Percentiles rank a stretch among this genome's conserved stretches.
These are phyloP conservation scores for Tolypocladium endophyticum DNA, from an alignment of 2,329 filamentous ascomycete species.

Conservation along the genomic window DNA sequence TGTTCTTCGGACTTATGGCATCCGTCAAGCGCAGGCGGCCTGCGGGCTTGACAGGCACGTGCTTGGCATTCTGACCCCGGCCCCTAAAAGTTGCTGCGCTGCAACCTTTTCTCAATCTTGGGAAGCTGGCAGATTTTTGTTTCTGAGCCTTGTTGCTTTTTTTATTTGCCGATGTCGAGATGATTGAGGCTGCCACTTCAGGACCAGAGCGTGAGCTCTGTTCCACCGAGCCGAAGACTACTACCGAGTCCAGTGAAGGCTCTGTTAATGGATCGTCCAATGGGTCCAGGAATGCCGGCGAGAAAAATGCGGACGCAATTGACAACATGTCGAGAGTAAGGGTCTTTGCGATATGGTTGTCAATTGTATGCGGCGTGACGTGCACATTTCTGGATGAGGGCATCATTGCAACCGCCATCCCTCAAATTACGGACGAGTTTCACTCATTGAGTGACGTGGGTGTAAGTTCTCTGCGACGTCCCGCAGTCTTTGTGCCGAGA, in stretches of 20 bases:
- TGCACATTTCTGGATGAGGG: constrained; percentile 2
- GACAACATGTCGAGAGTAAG: not conserved
- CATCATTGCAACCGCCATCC: constrained; percentile 1
- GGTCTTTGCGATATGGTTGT: constrained; percentile 1
- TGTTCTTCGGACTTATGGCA: not conserved
- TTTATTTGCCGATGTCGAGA: not conserved
- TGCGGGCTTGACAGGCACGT: not conserved
- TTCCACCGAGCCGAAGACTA: not conserved
- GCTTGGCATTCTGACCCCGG: not conserved
- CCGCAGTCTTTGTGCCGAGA: not conserved
- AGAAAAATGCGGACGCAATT: not conserved
- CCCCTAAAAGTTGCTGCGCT: not conserved
- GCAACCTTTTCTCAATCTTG: not conserved
- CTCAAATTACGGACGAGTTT: not conserved
- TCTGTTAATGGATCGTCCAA: not conserved
- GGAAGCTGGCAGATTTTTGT: not conserved
- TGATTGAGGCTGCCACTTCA: not conserved
- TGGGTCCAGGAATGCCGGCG: not conserved
- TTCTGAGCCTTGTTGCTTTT: not conserved
- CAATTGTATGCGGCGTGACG: not conserved
- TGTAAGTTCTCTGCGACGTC: not conserved
- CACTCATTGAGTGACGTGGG: not conserved
- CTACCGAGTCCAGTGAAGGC: not conserved
- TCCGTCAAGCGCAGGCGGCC: not conserved
- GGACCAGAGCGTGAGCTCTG: not conserved